These are phyloP conservation scores for Yamadazyma sp. DNA, from an alignment of 805 yeast species.

Conservation along the genomic window DNA sequence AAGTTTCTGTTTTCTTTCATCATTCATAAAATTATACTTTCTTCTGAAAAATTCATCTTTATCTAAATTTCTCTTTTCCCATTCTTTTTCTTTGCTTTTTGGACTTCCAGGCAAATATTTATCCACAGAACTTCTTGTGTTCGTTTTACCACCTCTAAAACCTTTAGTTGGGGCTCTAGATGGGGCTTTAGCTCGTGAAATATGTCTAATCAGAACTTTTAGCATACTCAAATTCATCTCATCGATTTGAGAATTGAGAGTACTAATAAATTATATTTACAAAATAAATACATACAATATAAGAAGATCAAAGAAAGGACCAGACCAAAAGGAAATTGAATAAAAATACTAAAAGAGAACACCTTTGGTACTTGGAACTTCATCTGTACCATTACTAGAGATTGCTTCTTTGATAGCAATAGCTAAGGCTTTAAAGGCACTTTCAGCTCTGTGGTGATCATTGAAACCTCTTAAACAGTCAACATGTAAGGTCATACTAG, in stretches of 20 bases:
- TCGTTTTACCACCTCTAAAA: conserved; percentile 2
- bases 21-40: conserved; percentile 25
- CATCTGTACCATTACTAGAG: conserved; percentile 78
- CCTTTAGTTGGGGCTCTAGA: conserved; percentile 3
- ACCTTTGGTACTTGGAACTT: conserved; percentile 95
- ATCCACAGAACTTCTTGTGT: conserved; percentile 17
- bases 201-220: too few species aligned
- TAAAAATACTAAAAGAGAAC: conserved; percentile 35
- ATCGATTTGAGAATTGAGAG: too few species aligned
- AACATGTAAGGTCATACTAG: conserved; percentile 87
- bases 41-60: conserved; percentile 39
- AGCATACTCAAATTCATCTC: too few species aligned
- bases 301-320: too few species aligned
- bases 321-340: too few species aligned
- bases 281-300: too few species aligned
- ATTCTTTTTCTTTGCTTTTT: conserved; percentile 21
- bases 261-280: too few species aligned
- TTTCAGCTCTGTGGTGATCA: conserved; percentile 95
- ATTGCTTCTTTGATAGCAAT: conserved; percentile 86
- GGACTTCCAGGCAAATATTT: conserved; percentile 20
- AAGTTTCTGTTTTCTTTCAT: conserved; percentile 7
- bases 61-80: conserved; percentile 35
- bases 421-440: conserved; percentile 95
- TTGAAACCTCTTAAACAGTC: conserved; percentile 91
- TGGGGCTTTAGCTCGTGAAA: too few species aligned